These are phyloP conservation scores for Fragilaria crotonensis DNA, from an alignment of 108 stramenopile species.

Conservation along the genomic window DNA sequence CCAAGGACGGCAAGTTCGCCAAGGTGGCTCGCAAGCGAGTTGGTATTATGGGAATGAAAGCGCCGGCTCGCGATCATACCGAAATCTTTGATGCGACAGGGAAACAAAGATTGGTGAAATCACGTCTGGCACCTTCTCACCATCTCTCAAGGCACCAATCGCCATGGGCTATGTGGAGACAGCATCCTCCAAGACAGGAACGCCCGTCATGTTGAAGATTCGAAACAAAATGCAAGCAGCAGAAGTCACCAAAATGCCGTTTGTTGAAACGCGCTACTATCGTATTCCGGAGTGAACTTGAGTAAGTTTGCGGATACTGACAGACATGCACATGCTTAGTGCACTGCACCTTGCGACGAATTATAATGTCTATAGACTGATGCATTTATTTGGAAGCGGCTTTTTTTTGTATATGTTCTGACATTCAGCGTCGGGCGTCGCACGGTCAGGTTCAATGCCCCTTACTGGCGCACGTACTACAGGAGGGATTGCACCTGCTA, in stretches of 20 bases:
- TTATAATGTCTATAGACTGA: no score
- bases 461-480: no score
- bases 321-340: no score
- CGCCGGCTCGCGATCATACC: slow-evolving; percentile 89
- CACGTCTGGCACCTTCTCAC: slow-evolving; percentile 92
- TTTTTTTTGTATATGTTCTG: no score
- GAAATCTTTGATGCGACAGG: slow-evolving; percentile 90
- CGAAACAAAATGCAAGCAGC: slow-evolving; percentile 90
- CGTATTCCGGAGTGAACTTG: slow-evolving; percentile 63
- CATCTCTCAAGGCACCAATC: slow-evolving; percentile 90
- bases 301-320: no score
- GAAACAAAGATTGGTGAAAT: slow-evolving; percentile 86
- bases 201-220: slow-evolving; percentile 80
- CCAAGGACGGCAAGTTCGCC: slow-evolving; percentile 85
- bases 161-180: slow-evolving; percentile 98
- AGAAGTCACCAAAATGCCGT: slow-evolving; percentile 93
- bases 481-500: no score
- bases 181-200: slow-evolving; percentile 67
- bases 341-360: no score
- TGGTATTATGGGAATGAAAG: slow-evolving; percentile 94
- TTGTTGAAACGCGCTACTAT: slow-evolving; percentile 92
- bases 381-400: no score
- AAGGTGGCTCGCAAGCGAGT: slow-evolving; percentile 87
- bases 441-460: no score
- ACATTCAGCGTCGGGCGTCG: no score